Evolutionary conservation across 2,329 filamentous ascomycete genomes (phyloP).

Genomic region (Diaporthe destruens): DNA sequence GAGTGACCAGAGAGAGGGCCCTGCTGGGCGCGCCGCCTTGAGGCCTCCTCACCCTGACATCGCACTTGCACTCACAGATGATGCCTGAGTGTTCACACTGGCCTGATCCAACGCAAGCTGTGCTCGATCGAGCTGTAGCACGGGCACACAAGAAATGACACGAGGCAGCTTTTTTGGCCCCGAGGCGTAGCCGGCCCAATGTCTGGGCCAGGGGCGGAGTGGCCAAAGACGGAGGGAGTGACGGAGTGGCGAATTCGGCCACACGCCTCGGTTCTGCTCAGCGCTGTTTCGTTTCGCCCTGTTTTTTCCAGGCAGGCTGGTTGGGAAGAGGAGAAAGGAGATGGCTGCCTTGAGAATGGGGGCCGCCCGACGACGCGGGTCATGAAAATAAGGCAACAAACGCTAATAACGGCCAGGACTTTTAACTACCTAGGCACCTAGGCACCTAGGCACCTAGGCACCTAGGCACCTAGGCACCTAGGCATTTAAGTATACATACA

Average conservation of each 20-base stretch:
- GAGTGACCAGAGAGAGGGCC: neutral
- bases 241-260: neutral
- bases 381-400: slow-evolving; percentile 13
- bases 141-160: neutral
- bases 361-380: neutral
- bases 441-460: too few relatives aligned
- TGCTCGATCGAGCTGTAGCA: neutral
- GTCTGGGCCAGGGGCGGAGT: neutral
- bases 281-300: neutral
- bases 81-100: neutral
- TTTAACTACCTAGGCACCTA: neutral
- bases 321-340: neutral
- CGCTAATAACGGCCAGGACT: slow-evolving; percentile 20
- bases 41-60: slow-evolving; percentile 18
- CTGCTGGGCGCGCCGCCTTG: neutral
- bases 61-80: neutral
- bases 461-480: too few relatives aligned
- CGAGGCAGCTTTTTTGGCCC: slow-evolving; percentile 19
- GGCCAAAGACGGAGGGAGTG: slow-evolving; percentile 1
- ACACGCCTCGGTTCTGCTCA: too few relatives aligned
- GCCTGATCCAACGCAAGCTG: neutral
- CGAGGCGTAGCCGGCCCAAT: neutral
- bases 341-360: slow-evolving; percentile 17
- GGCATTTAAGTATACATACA: too few relatives aligned
- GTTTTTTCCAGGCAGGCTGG: neutral